phyloP scores from a whole-genome alignment of 805 yeast genomes.

The Torulaspora franciscae region DNA sequence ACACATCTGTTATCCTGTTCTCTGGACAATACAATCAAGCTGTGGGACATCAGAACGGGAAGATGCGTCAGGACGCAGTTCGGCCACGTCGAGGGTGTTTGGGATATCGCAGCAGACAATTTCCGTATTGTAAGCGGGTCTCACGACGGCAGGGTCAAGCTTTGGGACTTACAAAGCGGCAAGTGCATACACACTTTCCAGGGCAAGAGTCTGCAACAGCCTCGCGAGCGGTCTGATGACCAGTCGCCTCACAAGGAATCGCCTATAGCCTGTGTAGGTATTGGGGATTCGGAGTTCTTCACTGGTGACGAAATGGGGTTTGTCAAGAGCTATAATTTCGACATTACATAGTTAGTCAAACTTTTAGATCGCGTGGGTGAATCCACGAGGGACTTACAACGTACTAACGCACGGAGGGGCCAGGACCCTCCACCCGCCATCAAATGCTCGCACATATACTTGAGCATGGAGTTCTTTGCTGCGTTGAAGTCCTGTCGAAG shows the following conservation, averaged over 20 bases:
- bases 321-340: constrained; percentile 81
- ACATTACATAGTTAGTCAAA: constrained; percentile 30
- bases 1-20: constrained; percentile 84
- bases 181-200: constrained; percentile 90
- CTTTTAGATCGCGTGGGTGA: no score
- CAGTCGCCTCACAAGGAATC: constrained; percentile 18
- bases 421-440: no score
- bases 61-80: constrained; percentile 89
- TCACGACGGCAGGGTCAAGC: constrained; percentile 84
- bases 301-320: constrained; percentile 87
- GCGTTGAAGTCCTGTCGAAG: no score
- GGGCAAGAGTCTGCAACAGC: constrained; percentile 38
- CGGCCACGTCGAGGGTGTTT: constrained; percentile 97
- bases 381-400: no score
- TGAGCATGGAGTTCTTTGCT: no score
- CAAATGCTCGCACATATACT: no score
- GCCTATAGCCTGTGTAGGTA: constrained; percentile 60
- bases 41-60: constrained; percentile 87
- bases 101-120: constrained; percentile 95
- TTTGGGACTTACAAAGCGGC: constrained; percentile 96
- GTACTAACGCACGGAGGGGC: no score
- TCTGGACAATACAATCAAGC: constrained; percentile 83
- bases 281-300: constrained; percentile 84
- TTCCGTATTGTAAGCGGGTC: constrained; percentile 93
- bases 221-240: constrained; percentile 1